Conservation (phyloP, 805 yeast species). For the Candida endomychidarum region DNA sequence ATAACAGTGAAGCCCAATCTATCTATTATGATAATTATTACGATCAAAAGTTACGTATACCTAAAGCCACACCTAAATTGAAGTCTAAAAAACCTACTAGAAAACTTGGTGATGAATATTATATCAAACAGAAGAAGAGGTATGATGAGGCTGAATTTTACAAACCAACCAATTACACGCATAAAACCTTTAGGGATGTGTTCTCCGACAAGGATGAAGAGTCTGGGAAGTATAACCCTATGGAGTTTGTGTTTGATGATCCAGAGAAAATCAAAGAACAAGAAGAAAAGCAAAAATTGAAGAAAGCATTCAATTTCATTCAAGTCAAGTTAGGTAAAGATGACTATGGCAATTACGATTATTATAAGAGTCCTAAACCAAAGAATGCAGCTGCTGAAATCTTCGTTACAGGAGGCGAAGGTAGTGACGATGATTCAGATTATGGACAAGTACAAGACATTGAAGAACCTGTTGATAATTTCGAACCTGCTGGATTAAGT, state of each 20-base stretch:
- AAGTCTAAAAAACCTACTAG: not conserved
- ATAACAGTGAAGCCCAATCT: constrained; percentile 6
- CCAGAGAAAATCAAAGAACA: constrained; percentile 20
- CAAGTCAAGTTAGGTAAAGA: constrained; percentile 30
- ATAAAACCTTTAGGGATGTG: constrained; percentile 39
- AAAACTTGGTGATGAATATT: constrained; percentile 27
- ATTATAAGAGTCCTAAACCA: constrained; percentile 21
- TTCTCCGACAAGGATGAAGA: constrained; percentile 33
- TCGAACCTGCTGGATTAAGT: constrained; percentile 11
- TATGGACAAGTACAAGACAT: constrained; percentile 12
- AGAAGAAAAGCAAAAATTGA: constrained; percentile 23
- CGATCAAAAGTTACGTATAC: constrained; percentile 6
- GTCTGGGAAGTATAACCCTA: constrained; percentile 35
- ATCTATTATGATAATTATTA: constrained; percentile 9
- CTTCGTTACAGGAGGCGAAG: constrained; percentile 19
- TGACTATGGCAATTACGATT: constrained; percentile 36
- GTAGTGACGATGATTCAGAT: constrained; percentile 19
- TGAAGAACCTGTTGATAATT: constrained; percentile 7
- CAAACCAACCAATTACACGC: constrained; percentile 39
- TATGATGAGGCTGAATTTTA: constrained; percentile 30
- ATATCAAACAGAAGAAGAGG: constrained; percentile 36
- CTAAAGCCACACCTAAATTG: not conserved
- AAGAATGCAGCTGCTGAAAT: constrained; percentile 19
- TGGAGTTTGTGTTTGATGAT: constrained; percentile 39
- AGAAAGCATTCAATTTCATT: constrained; percentile 28